phyloP scores from a whole-genome alignment of 1,284 basidiomycete species.

The Sphagnurus paluster region DNA sequence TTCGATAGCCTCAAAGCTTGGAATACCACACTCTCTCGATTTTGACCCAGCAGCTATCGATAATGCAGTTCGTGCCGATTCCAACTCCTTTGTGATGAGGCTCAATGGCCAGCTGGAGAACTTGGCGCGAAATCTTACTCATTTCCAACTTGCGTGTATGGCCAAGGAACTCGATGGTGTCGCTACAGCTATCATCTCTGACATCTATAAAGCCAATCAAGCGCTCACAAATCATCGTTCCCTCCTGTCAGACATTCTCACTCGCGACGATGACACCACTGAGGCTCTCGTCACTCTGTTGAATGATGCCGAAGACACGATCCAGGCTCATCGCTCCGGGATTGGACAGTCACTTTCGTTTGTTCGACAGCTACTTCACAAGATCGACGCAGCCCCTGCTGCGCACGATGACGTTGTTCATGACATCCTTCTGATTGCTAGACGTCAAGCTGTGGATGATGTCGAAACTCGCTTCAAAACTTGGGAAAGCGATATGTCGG shows the following conservation, averaged over 20 bases:
- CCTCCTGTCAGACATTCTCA: constrained; percentile 25
- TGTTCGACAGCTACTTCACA: constrained; percentile 50
- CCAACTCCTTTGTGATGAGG: constrained; percentile 65
- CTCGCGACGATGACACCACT: constrained; percentile 23
- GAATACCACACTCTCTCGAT: constrained; percentile 34
- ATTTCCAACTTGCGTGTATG: constrained; percentile 51
- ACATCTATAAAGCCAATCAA: constrained; percentile 40
- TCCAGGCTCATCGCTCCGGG: constrained; percentile 33
- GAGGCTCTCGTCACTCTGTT: constrained; percentile 36
- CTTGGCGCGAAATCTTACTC: constrained; percentile 46
- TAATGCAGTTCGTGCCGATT: constrained; percentile 65
- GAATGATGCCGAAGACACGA: constrained; percentile 36
- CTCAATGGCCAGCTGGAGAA: constrained; percentile 56
- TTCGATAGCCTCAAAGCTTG: constrained; percentile 34
- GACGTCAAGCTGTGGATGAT: constrained; percentile 49
- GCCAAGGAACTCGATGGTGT: constrained; percentile 54
- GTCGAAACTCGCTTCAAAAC: constrained; percentile 45
- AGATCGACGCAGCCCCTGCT: constrained; percentile 47
- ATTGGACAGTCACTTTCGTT: constrained; percentile 51
- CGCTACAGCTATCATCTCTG: constrained; percentile 34
- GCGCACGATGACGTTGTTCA: constrained; percentile 40
- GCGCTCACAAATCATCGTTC: constrained; percentile 35
- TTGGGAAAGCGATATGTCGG: constrained; percentile 46
- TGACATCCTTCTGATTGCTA: constrained; percentile 45
- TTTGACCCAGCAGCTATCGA: constrained; percentile 68